Base-by-base conservation (phyloP, 257 asterid species). In the Osmanthus fragrans region DNA sequence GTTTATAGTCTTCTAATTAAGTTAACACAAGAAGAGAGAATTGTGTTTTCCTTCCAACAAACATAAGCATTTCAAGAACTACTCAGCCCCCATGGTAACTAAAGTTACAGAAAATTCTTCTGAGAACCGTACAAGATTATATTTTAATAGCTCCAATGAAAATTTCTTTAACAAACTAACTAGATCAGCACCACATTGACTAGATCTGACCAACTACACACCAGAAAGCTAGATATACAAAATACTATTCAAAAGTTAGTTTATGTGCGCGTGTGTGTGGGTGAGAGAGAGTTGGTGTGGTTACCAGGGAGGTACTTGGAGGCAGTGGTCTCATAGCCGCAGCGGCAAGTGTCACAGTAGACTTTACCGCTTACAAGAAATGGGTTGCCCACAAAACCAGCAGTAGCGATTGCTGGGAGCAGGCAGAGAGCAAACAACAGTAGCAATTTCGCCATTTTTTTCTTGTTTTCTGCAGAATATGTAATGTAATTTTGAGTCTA, bases 251-350 rank as follows among this genome's bases (percentile, higher is more conserved):
- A 4, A 16, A 54, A 15, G 6, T 16, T 47, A 47, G 56, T 3
- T 15, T 15, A 11, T 2, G 16, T 42, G 47, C 47, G 15, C 47
- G 47, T 40, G 64, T 4, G 68, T 7, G 66, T 0, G 49, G 11
- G 64, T 4, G 45, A n/a, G 72, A 11, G 40, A 47, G 76, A 66
- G 74, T 63, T 42, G 72, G 32, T 25, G 2, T 1, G 4, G 25
- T 79, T 69, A 92, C 97, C 90, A 10, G 82, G 16, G 76, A 87
- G 82, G 27, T 82, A 74, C 29, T 32, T 73, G 45, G 90, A 49
- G 77, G 90, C 92, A 16, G 78, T 64, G 71, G 88, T 91, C 82
- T 92, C 96, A 51, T 75, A 92, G 45, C 88, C 90, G 40, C 77
- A 84, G 67, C 84, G 83, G 85, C 90, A 86, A 70, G 79, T 79